phyloP scores from a whole-genome alignment of 2,329 filamentous ascomycete genomes.

The Exophiala alcalophila region DNA sequence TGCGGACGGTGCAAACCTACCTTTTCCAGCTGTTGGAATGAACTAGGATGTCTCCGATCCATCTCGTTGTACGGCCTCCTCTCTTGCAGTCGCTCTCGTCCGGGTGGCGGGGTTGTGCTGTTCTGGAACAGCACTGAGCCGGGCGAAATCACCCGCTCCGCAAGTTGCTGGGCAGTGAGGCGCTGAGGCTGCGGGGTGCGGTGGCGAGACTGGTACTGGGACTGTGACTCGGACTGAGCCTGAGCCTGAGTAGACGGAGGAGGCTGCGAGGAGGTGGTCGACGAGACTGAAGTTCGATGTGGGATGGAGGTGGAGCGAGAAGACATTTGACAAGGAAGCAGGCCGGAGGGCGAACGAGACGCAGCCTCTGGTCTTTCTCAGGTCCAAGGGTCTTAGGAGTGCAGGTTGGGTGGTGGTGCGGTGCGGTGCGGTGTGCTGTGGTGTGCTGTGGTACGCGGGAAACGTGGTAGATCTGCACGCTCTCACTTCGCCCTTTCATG shows the following conservation, averaged over 20 bases:
- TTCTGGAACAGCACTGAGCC: slow-evolving; percentile 29
- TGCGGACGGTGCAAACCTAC: slow-evolving; percentile 32
- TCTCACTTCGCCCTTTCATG: too few relatives aligned
- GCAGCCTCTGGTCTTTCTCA: slow-evolving; percentile 10
- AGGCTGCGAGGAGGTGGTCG: slow-evolving; percentile 22
- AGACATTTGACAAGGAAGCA: slow-evolving; percentile 26
- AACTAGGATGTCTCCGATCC: slow-evolving; percentile 92
- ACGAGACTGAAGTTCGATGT: slow-evolving; percentile 25
- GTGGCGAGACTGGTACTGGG: slow-evolving; percentile 14
- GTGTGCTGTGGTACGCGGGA: not conserved
- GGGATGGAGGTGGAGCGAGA: slow-evolving; percentile 26
- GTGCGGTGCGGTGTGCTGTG: too few relatives aligned
- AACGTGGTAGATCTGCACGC: not conserved
- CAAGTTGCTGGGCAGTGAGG: slow-evolving; percentile 25
- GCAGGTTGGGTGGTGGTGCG: too few relatives aligned
- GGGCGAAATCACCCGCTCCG: slow-evolving; percentile 31
- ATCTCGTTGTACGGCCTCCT: slow-evolving; percentile 49
- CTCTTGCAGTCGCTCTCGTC: slow-evolving; percentile 20
- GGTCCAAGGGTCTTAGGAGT: slow-evolving; percentile 14
- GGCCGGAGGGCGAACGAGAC: slow-evolving; percentile 8
- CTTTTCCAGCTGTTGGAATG: slow-evolving; percentile 98
- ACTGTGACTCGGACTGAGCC: slow-evolving; percentile 6
- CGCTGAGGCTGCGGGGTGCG: slow-evolving; percentile 14
- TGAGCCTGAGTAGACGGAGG: slow-evolving; percentile 16
- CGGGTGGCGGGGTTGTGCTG: slow-evolving; percentile 18